These are phyloP conservation scores for Przewalskia tangutica DNA, from an alignment of 257 asterid species.

Conservation along the genomic window DNA sequence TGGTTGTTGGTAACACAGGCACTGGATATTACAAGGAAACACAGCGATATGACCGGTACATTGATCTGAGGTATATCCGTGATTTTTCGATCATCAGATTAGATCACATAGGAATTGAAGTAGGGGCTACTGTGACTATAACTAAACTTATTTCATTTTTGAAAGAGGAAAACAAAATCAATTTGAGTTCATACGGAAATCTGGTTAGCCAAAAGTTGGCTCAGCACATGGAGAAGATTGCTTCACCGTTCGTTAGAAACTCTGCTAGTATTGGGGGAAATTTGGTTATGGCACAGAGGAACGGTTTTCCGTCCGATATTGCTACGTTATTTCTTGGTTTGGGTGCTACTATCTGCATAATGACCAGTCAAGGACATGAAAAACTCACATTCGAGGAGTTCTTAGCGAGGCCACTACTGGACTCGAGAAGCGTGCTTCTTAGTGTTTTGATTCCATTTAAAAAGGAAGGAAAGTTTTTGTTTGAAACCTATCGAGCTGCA, in stretches of 20 bases:
- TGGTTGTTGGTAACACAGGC: slow-evolving; percentile 66
- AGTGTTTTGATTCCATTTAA: slow-evolving; percentile 39
- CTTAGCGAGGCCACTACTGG: slow-evolving; percentile 38
- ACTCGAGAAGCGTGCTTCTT: slow-evolving; percentile 37
- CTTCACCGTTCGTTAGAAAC: slow-evolving; percentile 46
- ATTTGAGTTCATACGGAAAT: slow-evolving; percentile 13
- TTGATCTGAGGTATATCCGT: slow-evolving; percentile 49
- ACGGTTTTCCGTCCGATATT: slow-evolving; percentile 58
- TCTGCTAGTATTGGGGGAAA: slow-evolving; percentile 68
- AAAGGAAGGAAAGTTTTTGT: slow-evolving; percentile 18
- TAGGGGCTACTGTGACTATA: slow-evolving; percentile 60
- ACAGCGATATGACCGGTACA: slow-evolving; percentile 26
- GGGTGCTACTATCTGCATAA: slow-evolving; percentile 32
- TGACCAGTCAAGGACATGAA: slow-evolving; percentile 21
- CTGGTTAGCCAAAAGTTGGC: slow-evolving; percentile 34
- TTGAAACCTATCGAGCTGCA: slow-evolving; percentile 57
- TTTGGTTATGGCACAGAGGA: slow-evolving; percentile 62
- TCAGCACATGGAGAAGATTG: slow-evolving; percentile 58
- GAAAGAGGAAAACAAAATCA: slow-evolving; percentile 17
- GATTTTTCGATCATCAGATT: slow-evolving; percentile 37
- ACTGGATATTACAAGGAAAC: slow-evolving; percentile 56
- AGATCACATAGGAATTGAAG: slow-evolving; percentile 32
- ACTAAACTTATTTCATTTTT: slow-evolving; percentile 34
- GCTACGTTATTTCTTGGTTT: slow-evolving; percentile 51
- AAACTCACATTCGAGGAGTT: slow-evolving; percentile 42